Evolutionary conservation across 2,329 filamentous ascomycete genomes (phyloP), one percentile per base, ranked within the genome.

Genomic region (Venturia pyrina): DNA sequence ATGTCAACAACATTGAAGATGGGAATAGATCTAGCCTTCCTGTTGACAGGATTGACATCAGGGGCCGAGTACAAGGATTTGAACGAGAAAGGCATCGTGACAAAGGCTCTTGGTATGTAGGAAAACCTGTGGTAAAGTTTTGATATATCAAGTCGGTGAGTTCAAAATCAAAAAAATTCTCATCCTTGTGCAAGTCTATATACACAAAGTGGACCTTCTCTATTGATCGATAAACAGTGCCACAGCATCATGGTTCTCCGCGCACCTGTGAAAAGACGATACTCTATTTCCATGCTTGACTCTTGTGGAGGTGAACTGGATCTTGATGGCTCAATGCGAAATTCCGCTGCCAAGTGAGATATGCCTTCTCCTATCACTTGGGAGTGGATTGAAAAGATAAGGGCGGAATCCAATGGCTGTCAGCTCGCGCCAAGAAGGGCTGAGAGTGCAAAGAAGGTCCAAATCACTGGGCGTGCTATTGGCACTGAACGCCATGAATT

Each of bases 31-130:
- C 84, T 86, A 65, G 92, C 92, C 75, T 96, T 96, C 67, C 84
- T 83, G 79, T 89, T 96, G 78, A 91, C 84, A 11, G 91, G 90
- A 75, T 96, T 96, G 78, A 96, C 78, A 74, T 89, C 85, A 50
- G 91, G 91, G 41, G 85, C 81, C 69, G 71, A 74, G 76, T 79
- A 85, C 10, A 78, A 69, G 19, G 68, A 65, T 40, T 66, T 40
- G 34, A 62, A 19, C 1, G 34, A 41, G 21, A 60, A 59, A n/a
- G 53, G 32, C 40, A 56, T 41, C 5, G 32, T 46, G n/a, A 28
- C 11, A 44, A 15, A 41, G 13, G 32, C 28, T 19, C 28, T n/a
- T 37, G 37, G 1, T 53, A 7, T 28, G 3, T 24, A 11, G 24
- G n/a, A 10, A 13, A 10, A 50, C 19, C n/a, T 21, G 7, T 8